These are phyloP conservation scores for Extremus antarcticus DNA, from an alignment of 495 filamentous ascomycete species.

Conservation along the genomic window DNA sequence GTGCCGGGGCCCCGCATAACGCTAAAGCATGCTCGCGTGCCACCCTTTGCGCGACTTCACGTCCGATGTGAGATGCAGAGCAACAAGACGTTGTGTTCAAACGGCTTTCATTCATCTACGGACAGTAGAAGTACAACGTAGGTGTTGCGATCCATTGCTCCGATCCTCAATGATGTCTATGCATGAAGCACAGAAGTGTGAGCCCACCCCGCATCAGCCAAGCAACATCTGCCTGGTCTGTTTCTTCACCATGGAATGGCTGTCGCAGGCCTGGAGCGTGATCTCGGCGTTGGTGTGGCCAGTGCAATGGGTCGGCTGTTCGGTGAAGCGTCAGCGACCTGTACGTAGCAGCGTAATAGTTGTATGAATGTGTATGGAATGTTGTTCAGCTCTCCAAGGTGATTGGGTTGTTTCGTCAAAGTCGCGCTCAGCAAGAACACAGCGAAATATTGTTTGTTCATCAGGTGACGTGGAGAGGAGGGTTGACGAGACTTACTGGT, in stretches of 20 bases:
- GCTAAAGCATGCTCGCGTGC: not conserved
- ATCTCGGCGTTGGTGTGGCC: too few relatives aligned
- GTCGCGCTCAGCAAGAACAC: constrained; percentile 67
- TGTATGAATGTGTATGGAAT: not conserved
- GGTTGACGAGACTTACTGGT: constrained; percentile 1
- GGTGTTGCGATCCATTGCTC: not conserved
- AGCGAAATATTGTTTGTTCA: constrained; percentile 62
- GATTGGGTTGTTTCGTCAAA: constrained; percentile 65
- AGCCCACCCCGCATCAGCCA: too few relatives aligned
- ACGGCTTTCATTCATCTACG: not conserved
- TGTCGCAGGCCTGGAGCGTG: too few relatives aligned
- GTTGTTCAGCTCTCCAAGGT: constrained; percentile 86
- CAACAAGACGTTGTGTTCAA: not conserved
- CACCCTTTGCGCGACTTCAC: not conserved
- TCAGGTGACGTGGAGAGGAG: constrained; percentile 35
- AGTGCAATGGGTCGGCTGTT: too few relatives aligned
- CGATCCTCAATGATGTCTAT: not conserved
- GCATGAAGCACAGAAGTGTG: too few relatives aligned
- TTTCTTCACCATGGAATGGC: too few relatives aligned
- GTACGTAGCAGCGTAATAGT: not conserved
- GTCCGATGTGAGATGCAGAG: not conserved
- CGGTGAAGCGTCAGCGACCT: not conserved
- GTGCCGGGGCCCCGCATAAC: too few relatives aligned
- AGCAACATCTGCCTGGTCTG: too few relatives aligned
- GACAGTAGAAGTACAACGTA: not conserved